Percentiles rank a stretch among this genome's conserved stretches.
phyloP scores from a whole-genome alignment of 225 moss, liverwort and hornwort species.

The Antitrichia curtipendula region DNA sequence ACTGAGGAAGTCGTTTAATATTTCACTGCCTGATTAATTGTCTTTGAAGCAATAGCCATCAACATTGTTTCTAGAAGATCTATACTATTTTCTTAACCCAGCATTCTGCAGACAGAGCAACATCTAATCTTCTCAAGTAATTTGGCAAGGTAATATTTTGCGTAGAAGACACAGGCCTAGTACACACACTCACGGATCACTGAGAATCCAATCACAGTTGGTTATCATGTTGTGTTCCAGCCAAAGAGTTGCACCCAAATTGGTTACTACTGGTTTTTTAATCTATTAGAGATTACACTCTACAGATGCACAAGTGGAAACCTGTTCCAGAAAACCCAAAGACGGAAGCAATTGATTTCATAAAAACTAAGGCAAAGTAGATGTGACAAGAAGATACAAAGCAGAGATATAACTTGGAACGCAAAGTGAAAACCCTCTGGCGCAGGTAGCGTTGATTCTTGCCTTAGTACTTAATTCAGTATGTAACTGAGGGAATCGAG shows the following conservation, averaged over 20 bases:
- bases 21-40: neutral
- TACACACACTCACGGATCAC: neutral
- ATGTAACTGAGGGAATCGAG: neutral
- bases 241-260: neutral
- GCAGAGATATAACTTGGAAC: neutral
- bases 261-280: neutral
- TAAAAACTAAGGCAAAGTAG: neutral
- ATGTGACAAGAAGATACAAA: neutral
- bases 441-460: neutral
- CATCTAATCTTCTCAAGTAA: neutral
- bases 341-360: neutral
- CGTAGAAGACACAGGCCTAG: neutral
- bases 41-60: neutral
- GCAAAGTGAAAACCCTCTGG: neutral
- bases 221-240: neutral
- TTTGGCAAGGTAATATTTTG: neutral
- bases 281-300: neutral
- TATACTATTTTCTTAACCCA: neutral
- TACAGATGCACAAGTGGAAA: neutral
- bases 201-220: neutral
- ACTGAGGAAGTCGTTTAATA: neutral
- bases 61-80: neutral
- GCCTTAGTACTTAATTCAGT: neutral
- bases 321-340: neutral
- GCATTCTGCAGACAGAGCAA: neutral